Base-by-base conservation (phyloP, 2,329 filamentous ascomycete genomes). In the Aureobasidium sp. region DNA sequence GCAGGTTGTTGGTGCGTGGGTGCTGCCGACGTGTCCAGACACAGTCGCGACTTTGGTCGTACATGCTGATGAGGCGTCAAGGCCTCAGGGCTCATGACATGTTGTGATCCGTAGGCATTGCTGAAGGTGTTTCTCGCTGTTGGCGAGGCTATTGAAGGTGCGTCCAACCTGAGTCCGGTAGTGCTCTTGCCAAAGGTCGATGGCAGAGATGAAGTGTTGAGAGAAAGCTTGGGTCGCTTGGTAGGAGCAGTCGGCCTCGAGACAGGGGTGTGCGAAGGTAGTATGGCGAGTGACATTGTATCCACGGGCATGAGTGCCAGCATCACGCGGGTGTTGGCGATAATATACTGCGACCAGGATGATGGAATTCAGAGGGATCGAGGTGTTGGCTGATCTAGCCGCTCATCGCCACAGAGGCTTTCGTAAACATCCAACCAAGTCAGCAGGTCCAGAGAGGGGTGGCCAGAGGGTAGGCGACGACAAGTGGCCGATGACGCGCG, bases 51-150 rank as follows among this genome's bases (percentile, higher is more conserved):
- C 6, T 49, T 56, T 22, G 50, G 50, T 39, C 50, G 60, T 39
- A 31, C 12, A 35, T 53, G 7, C 5, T 53, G 22, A 19, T 47
- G 60, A 39, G 62, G 45, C n/a, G 49, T 53, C 60, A 56, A 39
- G 11, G 58, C 61, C 27, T 35, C 49, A n/a, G 54, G 56, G 45
- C 39, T 64, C 33, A 17, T 31, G 39, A 44, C 33, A 35, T 61
- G 64, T 47, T 52, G 62, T 37, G 40, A 50, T 58, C 56, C 61
- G 19, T 83, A 84, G 56, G 81, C 79, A 72, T 86, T 86, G 67
- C 75, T 79, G 69, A 85, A 84, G 57, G 84, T 86, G 71, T 86
- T 86, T 67, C 81, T 77, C 45, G 79, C 74, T 1, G 84, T 86
- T 12, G 84, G 84, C 8, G 84, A 85, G 33, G 79, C 77, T n/a